Base-by-base conservation (phyloP, 148 eudicot species). In the Amaranthus palmeri region DNA sequence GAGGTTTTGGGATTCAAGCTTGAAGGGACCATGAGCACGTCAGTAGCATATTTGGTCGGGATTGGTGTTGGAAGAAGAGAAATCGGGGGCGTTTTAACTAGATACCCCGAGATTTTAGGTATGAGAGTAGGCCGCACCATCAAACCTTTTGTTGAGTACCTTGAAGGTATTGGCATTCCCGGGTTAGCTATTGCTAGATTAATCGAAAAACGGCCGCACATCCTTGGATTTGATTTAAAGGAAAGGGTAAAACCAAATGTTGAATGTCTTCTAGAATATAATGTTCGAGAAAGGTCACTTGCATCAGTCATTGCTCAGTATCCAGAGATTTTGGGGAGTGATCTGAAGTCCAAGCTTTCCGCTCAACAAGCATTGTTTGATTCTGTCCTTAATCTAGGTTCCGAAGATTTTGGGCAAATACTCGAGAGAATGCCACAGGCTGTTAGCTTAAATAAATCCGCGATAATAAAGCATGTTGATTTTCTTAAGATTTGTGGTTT, bases 1-100 rank as follows among this genome's bases (percentile, higher is more conserved):
- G 97, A 96, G 80, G 84, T 96, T 41, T 77, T 96, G 70, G 99
- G 99, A 46, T 96, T 92, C 61, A 96, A 92, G 81, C 97, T 96
- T 49, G 99, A 96, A 83, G 99, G 99, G 61, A 96, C 99, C 40
- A 96, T 96, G 99, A 96, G 99, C 79, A 96, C 97, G 64, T 96
- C 97, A 0, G 99, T 95, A 74, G 97, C 99, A 61, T 96, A 96
- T 85, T 80, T 96, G 81, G 90, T 96, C 62, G 97, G 92, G 10
- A 88, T 96, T 75, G 99, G 99, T 12, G 97, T 96, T 9, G 88
- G 87, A 72, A 90, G 96, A 82, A 86, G 96, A 79, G 97, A 90
- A 74, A 82, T 96, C 69, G 96, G 96, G 40, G 86, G 87, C 11
- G 76, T 96, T 63, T 81, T 96, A 56, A 96, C 96, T 56, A 81